Evolutionary conservation across 345 rosid species (phyloP), one percentile per base, ranked within the genome.

Genomic region (Conringia planisiliqua): DNA sequence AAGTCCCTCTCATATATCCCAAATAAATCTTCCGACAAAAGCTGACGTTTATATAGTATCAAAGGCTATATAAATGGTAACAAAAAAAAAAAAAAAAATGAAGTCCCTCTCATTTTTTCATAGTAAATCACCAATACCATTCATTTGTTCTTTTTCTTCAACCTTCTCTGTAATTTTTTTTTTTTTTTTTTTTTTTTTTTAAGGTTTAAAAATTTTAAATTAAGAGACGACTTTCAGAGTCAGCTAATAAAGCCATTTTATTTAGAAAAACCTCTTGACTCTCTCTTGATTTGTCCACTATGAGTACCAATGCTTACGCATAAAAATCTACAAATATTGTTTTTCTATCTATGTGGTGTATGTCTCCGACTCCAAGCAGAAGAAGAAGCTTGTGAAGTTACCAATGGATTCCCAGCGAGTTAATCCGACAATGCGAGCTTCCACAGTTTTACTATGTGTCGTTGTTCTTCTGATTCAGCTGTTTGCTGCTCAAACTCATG

Each of bases 401-500:
- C 38, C 5, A 30, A 48, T 59, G 66, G 33, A 26, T 44, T 44
- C 10, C 58, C 58, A n/a, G 27, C 8, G 8, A 46, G 33, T 9
- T 6, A 12, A 20, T 39, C 54, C 33, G n/a, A 39, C 33, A 50
- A 39, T 13, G 32, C 54, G 61, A 13, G 76, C 51, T 33, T 16
- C 32, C 3, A 24, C 76, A 38, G n/a, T 63, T 20, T 11, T 77
- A 62, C 66, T 62, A 20, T 64, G 38, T 51, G 18, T 70, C 30
- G 54, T 52, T 72, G 52, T 74, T 72, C 54, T 74, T 72, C 54
- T 40, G 66, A 35, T 80, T 30, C 33, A 30, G 33, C 33, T 30
- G 33, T 30, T 30, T 30, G 33, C 33, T 30, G 33, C 33, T 30
- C 33, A 30, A 30, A 5, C 5, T 30, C 6, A 30, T 30, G 33